Conservation (phyloP, 257 asterid species). For the Thymus quinquecostatus region DNA sequence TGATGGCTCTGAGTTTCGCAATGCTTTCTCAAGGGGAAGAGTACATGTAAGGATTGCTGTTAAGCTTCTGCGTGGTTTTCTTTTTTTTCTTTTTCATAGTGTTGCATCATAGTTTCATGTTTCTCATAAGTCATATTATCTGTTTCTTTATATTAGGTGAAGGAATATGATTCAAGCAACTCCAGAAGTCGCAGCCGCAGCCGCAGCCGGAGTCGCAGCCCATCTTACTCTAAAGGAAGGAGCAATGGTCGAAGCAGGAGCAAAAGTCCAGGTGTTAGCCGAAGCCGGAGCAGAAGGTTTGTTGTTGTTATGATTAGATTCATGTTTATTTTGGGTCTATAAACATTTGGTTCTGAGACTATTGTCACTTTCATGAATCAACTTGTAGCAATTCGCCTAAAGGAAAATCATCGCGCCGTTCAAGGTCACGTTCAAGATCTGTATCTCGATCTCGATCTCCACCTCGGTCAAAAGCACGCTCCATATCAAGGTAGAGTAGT, state of each 20-base stretch:
- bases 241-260: slow-evolving; percentile 67
- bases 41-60: slow-evolving; percentile 58
- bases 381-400: slow-evolving; percentile 88
- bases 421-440: slow-evolving; percentile 71
- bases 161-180: slow-evolving; percentile 78
- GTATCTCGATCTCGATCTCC: slow-evolving; percentile 47
- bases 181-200: slow-evolving; percentile 78
- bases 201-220: slow-evolving; percentile 63
- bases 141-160: slow-evolving; percentile 58
- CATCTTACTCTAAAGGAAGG: slow-evolving; percentile 70
- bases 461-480: slow-evolving; percentile 59
- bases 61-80: neutral
- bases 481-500: slow-evolving; percentile 62
- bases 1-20: slow-evolving; percentile 89
- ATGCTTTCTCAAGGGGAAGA: slow-evolving; percentile 82
- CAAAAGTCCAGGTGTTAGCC: slow-evolving; percentile 64
- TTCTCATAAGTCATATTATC: slow-evolving; percentile 1
- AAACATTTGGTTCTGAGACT: neutral
- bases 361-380: slow-evolving; percentile 23
- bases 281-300: slow-evolving; percentile 89
- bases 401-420: slow-evolving; percentile 69
- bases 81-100: neutral
- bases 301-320: slow-evolving; percentile 20
- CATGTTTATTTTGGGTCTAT: slow-evolving; percentile 18
- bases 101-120: neutral